phyloP scores from a whole-genome alignment of 192 early-diverging fungal genomes.

The Rhizoclosmatium globosum region DNA sequence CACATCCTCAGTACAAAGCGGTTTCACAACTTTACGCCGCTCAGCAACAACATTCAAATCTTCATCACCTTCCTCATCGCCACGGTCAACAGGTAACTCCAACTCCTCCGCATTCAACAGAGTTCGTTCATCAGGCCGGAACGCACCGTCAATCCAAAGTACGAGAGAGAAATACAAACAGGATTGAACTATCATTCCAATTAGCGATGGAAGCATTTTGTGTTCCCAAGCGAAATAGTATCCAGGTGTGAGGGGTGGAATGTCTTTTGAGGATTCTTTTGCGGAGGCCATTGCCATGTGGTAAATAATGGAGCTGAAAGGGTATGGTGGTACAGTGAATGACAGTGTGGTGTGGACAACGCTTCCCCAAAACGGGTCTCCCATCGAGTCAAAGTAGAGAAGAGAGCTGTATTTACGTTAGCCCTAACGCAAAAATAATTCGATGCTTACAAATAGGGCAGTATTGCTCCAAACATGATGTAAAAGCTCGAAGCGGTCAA shows the following conservation, averaged over 20 bases:
- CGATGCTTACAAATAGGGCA: conserved; percentile 17
- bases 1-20: conserved; percentile 39
- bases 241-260: conserved; percentile 23
- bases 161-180: neutral
- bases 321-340: conserved; percentile 28
- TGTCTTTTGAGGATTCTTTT: neutral
- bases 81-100: neutral
- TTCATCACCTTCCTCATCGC: conserved; percentile 7
- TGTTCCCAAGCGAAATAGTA: conserved; percentile 26
- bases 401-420: neutral
- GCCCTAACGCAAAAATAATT: neutral
- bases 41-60: conserved; percentile 46
- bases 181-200: conserved; percentile 30
- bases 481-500: conserved; percentile 11
- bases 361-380: neutral
- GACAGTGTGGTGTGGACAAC: conserved; percentile 23
- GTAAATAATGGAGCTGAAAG: conserved; percentile 33
- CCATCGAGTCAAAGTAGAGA: conserved; percentile 35
- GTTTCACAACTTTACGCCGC: conserved; percentile 35
- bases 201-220: conserved; percentile 21
- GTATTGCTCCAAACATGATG: conserved; percentile 16
- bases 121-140: neutral
- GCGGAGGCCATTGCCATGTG: conserved; percentile 21
- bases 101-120: conserved; percentile 20
- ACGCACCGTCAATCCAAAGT: conserved; percentile 19